phyloP scores from a whole-genome alignment of 768 basidiomycete species.

The Tricholoma sp. region DNA sequence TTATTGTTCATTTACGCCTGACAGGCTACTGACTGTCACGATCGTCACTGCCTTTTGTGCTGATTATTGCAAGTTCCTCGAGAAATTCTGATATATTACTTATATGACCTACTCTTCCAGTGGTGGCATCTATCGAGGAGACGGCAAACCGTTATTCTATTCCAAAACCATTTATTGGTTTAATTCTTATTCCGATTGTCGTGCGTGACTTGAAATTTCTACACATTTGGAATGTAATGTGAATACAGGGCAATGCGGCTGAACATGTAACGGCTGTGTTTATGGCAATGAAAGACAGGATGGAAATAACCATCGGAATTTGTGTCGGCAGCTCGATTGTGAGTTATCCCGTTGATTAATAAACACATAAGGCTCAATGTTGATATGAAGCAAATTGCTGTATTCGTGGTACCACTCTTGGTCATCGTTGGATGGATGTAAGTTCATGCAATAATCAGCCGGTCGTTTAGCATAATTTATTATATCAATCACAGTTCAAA shows the following conservation, averaged over 20 bases:
- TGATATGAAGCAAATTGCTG: slow-evolving; percentile 65
- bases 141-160: slow-evolving; percentile 77
- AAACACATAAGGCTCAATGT: not conserved
- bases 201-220: slow-evolving; percentile 33
- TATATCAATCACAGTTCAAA: slow-evolving; percentile 37
- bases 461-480: slow-evolving; percentile 1
- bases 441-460: slow-evolving; percentile 24
- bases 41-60: slow-evolving; percentile 85
- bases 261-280: slow-evolving; percentile 85
- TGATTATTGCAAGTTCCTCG: slow-evolving; percentile 60
- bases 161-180: slow-evolving; percentile 80
- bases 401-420: slow-evolving; percentile 81
- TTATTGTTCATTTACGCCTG: slow-evolving; percentile 1
- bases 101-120: slow-evolving; percentile 35
- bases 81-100: not conserved
- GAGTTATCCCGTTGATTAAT: slow-evolving; percentile 19
- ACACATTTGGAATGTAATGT: not conserved
- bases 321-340: slow-evolving; percentile 82
- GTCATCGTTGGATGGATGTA: slow-evolving; percentile 87
- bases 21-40: slow-evolving; percentile 67
- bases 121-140: slow-evolving; percentile 91
- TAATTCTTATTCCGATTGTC: slow-evolving; percentile 85
- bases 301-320: slow-evolving; percentile 69
- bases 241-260: slow-evolving; percentile 64
- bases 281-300: slow-evolving; percentile 76